phyloP scores from a whole-genome alignment of 805 yeast genomes.

The Candida wancherniae region DNA sequence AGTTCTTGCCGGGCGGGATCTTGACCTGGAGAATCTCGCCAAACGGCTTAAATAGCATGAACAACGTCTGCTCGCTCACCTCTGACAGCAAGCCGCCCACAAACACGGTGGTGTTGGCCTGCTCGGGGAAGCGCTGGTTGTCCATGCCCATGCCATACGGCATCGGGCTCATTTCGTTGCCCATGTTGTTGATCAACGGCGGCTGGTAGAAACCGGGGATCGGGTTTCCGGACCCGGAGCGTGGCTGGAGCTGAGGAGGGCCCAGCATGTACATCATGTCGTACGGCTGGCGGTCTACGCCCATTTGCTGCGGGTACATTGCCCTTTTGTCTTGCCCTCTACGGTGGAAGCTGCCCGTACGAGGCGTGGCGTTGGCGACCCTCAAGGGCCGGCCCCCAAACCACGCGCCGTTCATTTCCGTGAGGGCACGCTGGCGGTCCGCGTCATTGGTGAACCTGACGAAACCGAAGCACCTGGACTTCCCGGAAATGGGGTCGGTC shows the following conservation, averaged over 20 bases:
- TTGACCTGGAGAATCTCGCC: slow-evolving; percentile 67
- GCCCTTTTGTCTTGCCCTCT: slow-evolving; percentile 14
- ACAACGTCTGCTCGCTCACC: slow-evolving; percentile 56
- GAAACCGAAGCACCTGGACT: slow-evolving; percentile 76
- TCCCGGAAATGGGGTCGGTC: slow-evolving; percentile 79
- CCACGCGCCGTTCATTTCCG: slow-evolving; percentile 77
- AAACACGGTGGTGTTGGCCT: slow-evolving; percentile 66
- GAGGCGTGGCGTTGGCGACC: slow-evolving; percentile 77
- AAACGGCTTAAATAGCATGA: slow-evolving; percentile 63
- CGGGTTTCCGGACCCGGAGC: too few relatives aligned
- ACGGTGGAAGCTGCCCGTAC: slow-evolving; percentile 30
- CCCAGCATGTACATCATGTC: slow-evolving; percentile 2
- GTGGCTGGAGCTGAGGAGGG: background rate
- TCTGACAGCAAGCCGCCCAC: slow-evolving; percentile 71
- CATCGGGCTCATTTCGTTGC: slow-evolving; percentile 1
- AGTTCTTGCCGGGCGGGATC: slow-evolving; percentile 76
- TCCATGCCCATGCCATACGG: background rate
- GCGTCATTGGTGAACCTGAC: slow-evolving; percentile 68
- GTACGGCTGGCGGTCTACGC: too few relatives aligned
- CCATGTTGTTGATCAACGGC: slow-evolving; percentile 2
- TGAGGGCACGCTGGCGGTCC: slow-evolving; percentile 63
- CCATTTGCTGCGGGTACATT: slow-evolving; percentile 9
- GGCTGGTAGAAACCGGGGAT: slow-evolving; percentile 9
- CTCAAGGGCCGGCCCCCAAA: slow-evolving; percentile 72
- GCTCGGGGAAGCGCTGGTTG: slow-evolving; percentile 4